Evolutionary conservation across 208 protist species (phyloP).

Genomic region (Naegleria fowleri): DNA sequence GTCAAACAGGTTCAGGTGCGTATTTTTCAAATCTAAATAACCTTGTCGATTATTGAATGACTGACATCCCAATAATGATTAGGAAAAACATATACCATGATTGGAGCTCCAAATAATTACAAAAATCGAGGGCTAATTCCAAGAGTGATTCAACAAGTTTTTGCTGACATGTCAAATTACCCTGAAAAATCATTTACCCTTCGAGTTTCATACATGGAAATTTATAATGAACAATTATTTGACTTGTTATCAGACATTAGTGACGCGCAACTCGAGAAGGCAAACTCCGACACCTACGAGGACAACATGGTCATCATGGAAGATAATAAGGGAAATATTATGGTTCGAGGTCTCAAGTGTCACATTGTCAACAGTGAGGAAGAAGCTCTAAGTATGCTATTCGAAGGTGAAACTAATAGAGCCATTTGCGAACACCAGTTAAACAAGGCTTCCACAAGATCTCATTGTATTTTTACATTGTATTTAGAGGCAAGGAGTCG

Average conservation of each 20-base stretch:
- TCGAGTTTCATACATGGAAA: constrained; percentile 40
- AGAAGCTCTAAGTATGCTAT: constrained; percentile 53
- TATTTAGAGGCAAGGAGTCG: constrained; percentile 57
- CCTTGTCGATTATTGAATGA: too few species aligned
- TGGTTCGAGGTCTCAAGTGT: constrained; percentile 30
- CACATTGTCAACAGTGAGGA: constrained; percentile 43
- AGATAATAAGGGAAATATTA: background rate
- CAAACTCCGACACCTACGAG: background rate
- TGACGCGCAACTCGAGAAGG: background rate
- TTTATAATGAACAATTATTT: constrained; percentile 45
- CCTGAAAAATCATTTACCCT: constrained; percentile 39
- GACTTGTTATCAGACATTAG: constrained; percentile 31
- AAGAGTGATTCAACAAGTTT: constrained; percentile 44
- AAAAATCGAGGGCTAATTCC: constrained; percentile 48
- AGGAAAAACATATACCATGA: background rate
- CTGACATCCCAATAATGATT: too few species aligned
- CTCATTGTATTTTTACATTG: constrained; percentile 76
- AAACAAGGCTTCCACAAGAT: constrained; percentile 50
- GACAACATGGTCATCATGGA: constrained; percentile 14
- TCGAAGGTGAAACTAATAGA: constrained; percentile 56
- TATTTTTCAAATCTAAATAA: background rate
- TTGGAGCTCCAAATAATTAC: constrained; percentile 34
- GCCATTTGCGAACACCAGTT: constrained; percentile 51
- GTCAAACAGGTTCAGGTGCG: constrained; percentile 42
- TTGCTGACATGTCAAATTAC: constrained; percentile 35